Evolutionary conservation across 371 early-diverging fungal species (phyloP).

Genomic region (Mortierella sp.): DNA sequence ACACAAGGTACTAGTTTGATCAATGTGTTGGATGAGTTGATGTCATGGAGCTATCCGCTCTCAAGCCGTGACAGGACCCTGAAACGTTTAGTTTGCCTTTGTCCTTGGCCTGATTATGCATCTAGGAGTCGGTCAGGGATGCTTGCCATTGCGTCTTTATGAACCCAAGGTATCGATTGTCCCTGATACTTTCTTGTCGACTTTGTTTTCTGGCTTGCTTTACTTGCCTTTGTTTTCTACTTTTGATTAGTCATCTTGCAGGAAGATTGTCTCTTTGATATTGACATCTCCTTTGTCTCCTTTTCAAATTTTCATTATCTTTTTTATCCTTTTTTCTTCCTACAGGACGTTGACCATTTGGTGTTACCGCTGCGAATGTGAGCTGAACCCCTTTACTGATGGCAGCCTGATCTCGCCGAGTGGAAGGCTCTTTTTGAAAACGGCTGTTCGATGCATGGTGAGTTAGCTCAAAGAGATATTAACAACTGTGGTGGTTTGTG

Average conservation of each 20-base stretch:
- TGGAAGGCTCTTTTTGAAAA: conserved; percentile 51
- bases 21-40: not conserved
- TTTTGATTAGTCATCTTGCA: not conserved
- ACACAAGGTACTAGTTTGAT: conserved; percentile 41
- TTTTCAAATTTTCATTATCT: not conserved
- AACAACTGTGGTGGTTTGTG: not conserved
- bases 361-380: conserved; percentile 54
- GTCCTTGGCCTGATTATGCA: not conserved
- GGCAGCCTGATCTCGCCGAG: conserved; percentile 30
- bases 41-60: not conserved
- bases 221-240: not conserved
- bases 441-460: conserved; percentile 59
- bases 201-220: not conserved
- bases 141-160: conserved; percentile 56
- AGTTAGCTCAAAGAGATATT: not conserved
- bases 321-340: not conserved
- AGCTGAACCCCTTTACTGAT: conserved; percentile 56
- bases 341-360: conserved; percentile 53
- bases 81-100: not conserved
- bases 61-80: not conserved
- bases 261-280: not conserved
- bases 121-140: conserved; percentile 53
- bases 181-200: not conserved
- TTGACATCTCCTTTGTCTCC: not conserved
- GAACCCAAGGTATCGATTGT: conserved; percentile 38